Conservation (phyloP, 1,284 basidiomycete genomes). For the Moniliophthora roreri region DNA sequence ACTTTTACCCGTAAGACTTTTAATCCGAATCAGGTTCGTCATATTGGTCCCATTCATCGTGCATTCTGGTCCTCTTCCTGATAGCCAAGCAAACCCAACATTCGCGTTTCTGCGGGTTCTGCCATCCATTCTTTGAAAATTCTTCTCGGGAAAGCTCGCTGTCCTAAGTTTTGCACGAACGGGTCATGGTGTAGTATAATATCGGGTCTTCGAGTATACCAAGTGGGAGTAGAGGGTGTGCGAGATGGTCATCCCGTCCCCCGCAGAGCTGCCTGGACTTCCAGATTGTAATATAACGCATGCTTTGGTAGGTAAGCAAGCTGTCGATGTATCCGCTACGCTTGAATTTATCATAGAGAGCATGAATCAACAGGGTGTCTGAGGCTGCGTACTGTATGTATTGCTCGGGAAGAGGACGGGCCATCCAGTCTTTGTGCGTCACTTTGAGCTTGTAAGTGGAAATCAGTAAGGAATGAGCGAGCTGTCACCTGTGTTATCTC, state of each 20-base stretch:
- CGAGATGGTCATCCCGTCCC: neutral
- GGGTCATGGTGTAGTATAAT: no score
- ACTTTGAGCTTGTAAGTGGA: neutral
- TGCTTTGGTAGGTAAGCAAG: neutral
- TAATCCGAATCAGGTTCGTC: no score
- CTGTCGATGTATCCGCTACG: neutral
- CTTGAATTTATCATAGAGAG: neutral
- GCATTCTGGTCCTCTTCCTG: no score
- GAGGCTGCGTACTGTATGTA: neutral
- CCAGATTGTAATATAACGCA: neutral
- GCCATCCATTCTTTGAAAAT: no score
- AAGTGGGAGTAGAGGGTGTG: neutral
- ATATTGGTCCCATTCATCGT: no score
- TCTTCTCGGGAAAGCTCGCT: no score
- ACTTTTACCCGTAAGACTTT: no score
- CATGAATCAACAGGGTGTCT: neutral
- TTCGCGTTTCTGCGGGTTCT: no score
- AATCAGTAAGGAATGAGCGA: neutral
- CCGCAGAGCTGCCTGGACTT: neutral
- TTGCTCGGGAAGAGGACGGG: neutral
- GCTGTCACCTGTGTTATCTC: neutral
- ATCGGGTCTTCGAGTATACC: neutral
- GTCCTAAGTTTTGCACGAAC: no score
- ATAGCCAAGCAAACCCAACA: no score
- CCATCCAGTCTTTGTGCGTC: slow-evolving; percentile 1